Percentiles rank a stretch among this genome's conserved stretches.
phyloP scores from a whole-genome alignment of 805 yeast genomes.

The Priceomyces fermenticarens region DNA sequence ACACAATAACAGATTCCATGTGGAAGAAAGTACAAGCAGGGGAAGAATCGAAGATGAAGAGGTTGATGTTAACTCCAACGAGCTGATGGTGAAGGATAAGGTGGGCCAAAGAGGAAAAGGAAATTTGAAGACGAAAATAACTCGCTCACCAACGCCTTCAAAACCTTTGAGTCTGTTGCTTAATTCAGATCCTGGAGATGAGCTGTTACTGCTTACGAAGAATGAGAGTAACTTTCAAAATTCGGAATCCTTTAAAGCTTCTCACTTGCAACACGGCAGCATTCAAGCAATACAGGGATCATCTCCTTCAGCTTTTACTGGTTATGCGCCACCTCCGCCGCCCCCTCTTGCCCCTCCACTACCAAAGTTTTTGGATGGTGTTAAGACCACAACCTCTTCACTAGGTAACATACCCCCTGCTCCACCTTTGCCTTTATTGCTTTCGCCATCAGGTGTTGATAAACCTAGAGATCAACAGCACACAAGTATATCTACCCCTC shows the following conservation, averaged over 20 bases:
- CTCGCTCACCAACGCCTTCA: no score
- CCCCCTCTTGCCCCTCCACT: conserved; percentile 9
- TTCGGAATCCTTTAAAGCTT: neutral
- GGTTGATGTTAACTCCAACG: no score
- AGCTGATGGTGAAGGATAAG: no score
- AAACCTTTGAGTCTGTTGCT: no score
- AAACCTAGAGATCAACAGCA: neutral
- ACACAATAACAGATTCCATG: neutral
- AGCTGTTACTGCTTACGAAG: neutral
- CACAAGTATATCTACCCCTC: conserved; percentile 11
- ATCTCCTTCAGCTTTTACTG: neutral
- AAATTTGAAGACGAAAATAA: no score
- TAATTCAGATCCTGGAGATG: no score
- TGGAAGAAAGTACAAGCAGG: neutral
- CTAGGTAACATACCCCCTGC: conserved; percentile 12
- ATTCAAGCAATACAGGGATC: no score
- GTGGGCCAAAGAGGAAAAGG: no score
- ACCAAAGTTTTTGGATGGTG: neutral
- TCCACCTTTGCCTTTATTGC: conserved; percentile 16
- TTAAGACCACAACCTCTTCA: conserved; percentile 12
- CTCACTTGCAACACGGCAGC: no score
- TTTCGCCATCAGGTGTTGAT: conserved; percentile 1
- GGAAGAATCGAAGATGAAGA: no score
- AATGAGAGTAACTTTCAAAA: neutral
- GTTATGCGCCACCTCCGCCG: conserved; percentile 9